Evolutionary conservation across 1,284 basidiomycete genomes (phyloP).

Genomic region (Moesziomyces globuligerus): DNA sequence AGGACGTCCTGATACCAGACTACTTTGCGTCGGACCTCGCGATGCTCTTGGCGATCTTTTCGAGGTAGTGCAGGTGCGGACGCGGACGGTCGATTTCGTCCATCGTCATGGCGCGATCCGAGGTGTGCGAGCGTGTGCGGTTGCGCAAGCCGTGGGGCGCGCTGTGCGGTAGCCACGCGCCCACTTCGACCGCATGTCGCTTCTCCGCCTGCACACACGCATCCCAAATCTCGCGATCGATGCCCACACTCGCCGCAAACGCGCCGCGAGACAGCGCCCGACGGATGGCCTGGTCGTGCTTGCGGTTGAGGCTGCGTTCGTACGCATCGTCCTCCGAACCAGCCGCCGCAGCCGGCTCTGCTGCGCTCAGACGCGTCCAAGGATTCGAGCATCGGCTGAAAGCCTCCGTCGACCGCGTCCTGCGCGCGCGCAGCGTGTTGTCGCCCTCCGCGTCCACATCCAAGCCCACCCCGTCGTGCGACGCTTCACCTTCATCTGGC

Average conservation of each 20-base stretch:
- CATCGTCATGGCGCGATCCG: constrained; percentile 31
- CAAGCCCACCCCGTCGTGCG: not conserved
- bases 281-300: constrained; percentile 26
- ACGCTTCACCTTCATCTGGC: constrained; percentile 13
- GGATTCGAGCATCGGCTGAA: constrained; percentile 18
- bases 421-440: constrained; percentile 40
- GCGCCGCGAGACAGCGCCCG: constrained; percentile 14
- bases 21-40: constrained; percentile 10
- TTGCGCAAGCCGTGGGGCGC: constrained; percentile 5
- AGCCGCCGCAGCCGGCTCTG: constrained; percentile 4
- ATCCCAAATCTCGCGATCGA: constrained; percentile 45
- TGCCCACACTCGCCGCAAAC: constrained; percentile 22
- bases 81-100: constrained; percentile 41
- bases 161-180: constrained; percentile 19
- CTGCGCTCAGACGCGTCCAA: constrained; percentile 20
- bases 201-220: constrained; percentile 47
- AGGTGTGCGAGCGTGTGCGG: constrained; percentile 15
- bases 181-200: constrained; percentile 44
- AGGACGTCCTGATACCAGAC: not conserved
- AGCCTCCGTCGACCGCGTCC: constrained; percentile 26
- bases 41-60: constrained; percentile 46
- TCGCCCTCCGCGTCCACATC: constrained; percentile 15
- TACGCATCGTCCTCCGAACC: constrained; percentile 8
- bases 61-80: constrained; percentile 40
- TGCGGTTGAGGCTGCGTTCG: constrained; percentile 19